Conservation (phyloP, 2,329 filamentous ascomycete genomes). For the Aurifilum marmelostoma region DNA sequence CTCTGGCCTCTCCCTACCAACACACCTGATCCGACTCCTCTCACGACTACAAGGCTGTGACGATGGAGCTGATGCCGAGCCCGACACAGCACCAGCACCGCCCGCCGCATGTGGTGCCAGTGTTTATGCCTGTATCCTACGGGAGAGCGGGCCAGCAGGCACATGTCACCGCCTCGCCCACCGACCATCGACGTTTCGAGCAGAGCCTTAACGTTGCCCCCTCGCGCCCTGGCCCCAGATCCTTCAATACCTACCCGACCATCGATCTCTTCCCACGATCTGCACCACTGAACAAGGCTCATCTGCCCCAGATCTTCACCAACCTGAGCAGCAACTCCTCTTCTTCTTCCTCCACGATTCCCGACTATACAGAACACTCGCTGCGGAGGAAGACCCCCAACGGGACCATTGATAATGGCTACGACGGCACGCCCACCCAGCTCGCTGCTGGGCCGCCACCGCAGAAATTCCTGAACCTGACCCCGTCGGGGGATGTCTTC, state of each 20-base stretch:
- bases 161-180: not conserved
- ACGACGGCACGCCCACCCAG: slow-evolving; percentile 80
- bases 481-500: slow-evolving; percentile 50
- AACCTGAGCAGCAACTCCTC: slow-evolving; percentile 11
- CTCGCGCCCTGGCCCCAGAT: slow-evolving; percentile 22
- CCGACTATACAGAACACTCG: slow-evolving; percentile 67
- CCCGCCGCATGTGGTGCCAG: slow-evolving; percentile 5
- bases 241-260: slow-evolving; percentile 38
- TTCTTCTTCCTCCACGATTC: slow-evolving; percentile 26
- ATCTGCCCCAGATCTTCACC: slow-evolving; percentile 23
- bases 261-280: slow-evolving; percentile 29
- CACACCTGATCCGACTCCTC: not conserved
- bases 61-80: slow-evolving; percentile 27
- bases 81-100: slow-evolving; percentile 22
- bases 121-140: not conserved
- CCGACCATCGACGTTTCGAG: slow-evolving; percentile 22
- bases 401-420: slow-evolving; percentile 89
- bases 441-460: slow-evolving; percentile 74
- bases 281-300: slow-evolving; percentile 19
- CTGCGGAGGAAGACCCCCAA: slow-evolving; percentile 90
- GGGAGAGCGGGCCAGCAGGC: not conserved
- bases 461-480: slow-evolving; percentile 80
- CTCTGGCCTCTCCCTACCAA: not conserved
- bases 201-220: slow-evolving; percentile 9
- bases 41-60: not conserved